These are phyloP conservation scores for Scenedesmus sp. DNA, from an alignment of 163 green algal genomes.

Conservation along the genomic window DNA sequence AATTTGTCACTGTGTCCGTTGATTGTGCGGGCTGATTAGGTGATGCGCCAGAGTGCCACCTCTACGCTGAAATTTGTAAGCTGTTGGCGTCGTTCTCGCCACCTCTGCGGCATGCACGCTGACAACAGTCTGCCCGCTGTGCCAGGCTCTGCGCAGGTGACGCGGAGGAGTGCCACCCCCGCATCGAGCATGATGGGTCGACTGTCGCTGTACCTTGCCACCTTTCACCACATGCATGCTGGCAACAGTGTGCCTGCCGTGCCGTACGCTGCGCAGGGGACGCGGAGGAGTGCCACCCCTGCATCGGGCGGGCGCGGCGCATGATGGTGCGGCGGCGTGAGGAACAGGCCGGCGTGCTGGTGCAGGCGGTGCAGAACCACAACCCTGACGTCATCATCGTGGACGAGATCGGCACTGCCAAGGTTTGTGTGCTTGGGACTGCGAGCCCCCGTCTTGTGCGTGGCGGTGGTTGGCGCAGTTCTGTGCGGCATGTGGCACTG, in stretches of 20 bases:
- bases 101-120: no score
- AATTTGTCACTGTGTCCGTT: no score
- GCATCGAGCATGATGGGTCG: conserved; percentile 71
- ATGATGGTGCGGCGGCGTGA: conserved; percentile 71
- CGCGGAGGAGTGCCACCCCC: conserved; percentile 88
- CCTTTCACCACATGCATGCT: not conserved
- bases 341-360: conserved; percentile 53
- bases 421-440: conserved; percentile 47
- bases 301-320: conserved; percentile 84
- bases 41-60: no score
- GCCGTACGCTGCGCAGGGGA: conserved; percentile 73
- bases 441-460: no score
- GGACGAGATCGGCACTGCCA: conserved; percentile 70
- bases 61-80: no score
- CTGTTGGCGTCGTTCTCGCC: no score
- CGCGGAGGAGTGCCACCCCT: conserved; percentile 88
- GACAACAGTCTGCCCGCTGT: not conserved
- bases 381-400: conserved; percentile 71
- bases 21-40: no score
- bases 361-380: conserved; percentile 74
- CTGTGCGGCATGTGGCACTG: no score
- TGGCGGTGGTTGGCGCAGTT: no score
- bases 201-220: no score
- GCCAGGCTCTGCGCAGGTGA: conserved; percentile 67
- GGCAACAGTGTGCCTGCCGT: not conserved